phyloP scores from a whole-genome alignment of 164 flowering plant species.

The Buxus sempervirens region DNA sequence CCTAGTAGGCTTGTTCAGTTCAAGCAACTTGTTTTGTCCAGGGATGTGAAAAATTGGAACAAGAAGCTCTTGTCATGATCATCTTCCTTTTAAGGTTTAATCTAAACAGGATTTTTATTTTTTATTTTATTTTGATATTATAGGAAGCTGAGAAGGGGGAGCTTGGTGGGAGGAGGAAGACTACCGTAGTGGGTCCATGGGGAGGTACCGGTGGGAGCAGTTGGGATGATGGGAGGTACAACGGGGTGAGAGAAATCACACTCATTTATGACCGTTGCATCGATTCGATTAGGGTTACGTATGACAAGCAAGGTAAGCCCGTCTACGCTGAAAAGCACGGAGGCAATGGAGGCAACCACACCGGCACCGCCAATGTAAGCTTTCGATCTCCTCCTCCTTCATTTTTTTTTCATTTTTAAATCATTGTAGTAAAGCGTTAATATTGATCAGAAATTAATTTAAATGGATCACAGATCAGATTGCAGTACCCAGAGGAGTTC shows the following conservation, averaged over 20 bases:
- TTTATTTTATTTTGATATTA: too few relatives aligned
- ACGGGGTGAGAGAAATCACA: slow-evolving; percentile 51
- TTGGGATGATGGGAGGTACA: slow-evolving; percentile 66
- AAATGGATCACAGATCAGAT: slow-evolving; percentile 38
- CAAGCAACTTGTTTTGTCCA: too few relatives aligned
- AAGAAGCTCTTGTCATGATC: too few relatives aligned
- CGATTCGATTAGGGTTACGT: slow-evolving; percentile 53
- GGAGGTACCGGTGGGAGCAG: slow-evolving; percentile 61
- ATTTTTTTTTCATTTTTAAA: too few relatives aligned
- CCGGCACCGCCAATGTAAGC: slow-evolving; percentile 41
- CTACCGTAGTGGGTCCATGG: slow-evolving; percentile 49
- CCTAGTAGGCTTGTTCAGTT: too few relatives aligned
- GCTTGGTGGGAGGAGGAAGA: slow-evolving; percentile 27
- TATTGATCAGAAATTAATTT: not conserved
- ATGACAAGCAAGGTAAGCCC: slow-evolving; percentile 58
- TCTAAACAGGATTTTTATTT: too few relatives aligned
- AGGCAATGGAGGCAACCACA: slow-evolving; percentile 42
- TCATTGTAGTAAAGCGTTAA: too few relatives aligned
- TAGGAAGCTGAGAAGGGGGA: slow-evolving; percentile 15
- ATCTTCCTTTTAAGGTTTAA: too few relatives aligned
- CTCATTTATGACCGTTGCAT: slow-evolving; percentile 54
- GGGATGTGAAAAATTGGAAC: too few relatives aligned
- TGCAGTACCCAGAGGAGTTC: slow-evolving; percentile 62
- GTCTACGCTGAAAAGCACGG: slow-evolving; percentile 49
- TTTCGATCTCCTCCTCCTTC: too few relatives aligned